These are phyloP conservation scores for Voacanga thouarsii DNA, from an alignment of 257 asterid species.

Conservation along the genomic window DNA sequence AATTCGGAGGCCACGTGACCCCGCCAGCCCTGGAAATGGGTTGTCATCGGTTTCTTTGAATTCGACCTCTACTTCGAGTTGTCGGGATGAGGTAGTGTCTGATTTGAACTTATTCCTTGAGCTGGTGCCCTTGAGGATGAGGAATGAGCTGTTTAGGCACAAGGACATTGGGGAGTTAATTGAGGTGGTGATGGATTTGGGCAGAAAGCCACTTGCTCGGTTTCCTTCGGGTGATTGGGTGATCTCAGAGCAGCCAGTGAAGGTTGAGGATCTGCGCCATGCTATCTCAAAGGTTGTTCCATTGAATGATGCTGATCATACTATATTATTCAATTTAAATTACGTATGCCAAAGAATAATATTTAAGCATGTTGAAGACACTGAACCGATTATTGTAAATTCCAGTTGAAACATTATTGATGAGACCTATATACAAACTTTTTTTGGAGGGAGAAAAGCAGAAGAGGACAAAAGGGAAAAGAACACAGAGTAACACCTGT, in stretches of 20 bases:
- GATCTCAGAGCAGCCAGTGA: slow-evolving; percentile 69
- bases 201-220: slow-evolving; percentile 91
- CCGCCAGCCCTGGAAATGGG: slow-evolving; percentile 47
- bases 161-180: slow-evolving; percentile 61
- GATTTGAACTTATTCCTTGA: slow-evolving; percentile 89
- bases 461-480: no score
- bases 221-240: slow-evolving; percentile 92
- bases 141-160: slow-evolving; percentile 57
- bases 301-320: slow-evolving; percentile 7
- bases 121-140: slow-evolving; percentile 76
- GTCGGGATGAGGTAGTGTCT: slow-evolving; percentile 55
- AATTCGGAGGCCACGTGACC: slow-evolving; percentile 66
- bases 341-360: background rate
- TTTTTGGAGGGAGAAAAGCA: background rate
- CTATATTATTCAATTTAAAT: slow-evolving; percentile 1
- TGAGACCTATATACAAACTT: background rate
- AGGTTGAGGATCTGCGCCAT: slow-evolving; percentile 69
- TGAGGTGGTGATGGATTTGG: slow-evolving; percentile 98
- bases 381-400: background rate
- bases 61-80: slow-evolving; percentile 48
- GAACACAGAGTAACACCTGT: background rate
- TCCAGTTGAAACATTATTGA: background rate
- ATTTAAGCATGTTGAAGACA: background rate
- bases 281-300: slow-evolving; percentile 79
- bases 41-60: slow-evolving; percentile 42